phyloP scores from a whole-genome alignment of 78 protist species.

The Dictyostelium firmibasis region DNA sequence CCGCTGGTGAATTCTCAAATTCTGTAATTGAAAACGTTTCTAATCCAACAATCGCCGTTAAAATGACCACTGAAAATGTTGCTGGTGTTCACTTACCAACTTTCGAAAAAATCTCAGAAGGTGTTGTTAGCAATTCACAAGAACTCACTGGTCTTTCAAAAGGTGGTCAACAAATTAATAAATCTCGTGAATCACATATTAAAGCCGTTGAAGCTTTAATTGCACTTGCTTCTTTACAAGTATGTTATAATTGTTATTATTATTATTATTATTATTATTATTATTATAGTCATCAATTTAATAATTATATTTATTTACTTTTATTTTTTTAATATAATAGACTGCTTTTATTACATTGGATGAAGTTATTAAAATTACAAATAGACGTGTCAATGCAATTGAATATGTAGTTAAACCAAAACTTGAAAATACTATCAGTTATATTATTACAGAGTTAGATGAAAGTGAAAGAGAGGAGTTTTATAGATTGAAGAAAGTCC shows the following conservation, averaged over 20 bases:
- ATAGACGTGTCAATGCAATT: conserved; percentile 99
- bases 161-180: conserved; percentile 96
- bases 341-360: conserved; percentile 97
- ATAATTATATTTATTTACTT: not conserved
- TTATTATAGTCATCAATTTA: not conserved
- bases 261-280: not conserved
- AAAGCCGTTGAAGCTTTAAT: conserved; percentile 89
- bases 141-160: conserved; percentile 93
- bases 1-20: conserved; percentile 89
- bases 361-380: conserved; percentile 97
- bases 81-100: conserved; percentile 97
- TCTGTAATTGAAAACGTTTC: conserved; percentile 83
- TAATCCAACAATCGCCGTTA: conserved; percentile 77
- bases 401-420: conserved; percentile 98
- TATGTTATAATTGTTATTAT: not conserved
- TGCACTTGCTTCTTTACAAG: conserved; percentile 95
- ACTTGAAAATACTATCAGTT: conserved; percentile 91
- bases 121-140: conserved; percentile 32
- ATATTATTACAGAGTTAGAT: conserved; percentile 97
- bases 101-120: conserved; percentile 83
- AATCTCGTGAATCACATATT: conserved; percentile 76
- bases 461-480: conserved; percentile 92
- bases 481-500: conserved; percentile 79
- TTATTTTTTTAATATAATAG: conserved; percentile 3
- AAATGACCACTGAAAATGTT: conserved; percentile 88